Base-by-base conservation (phyloP, 495 filamentous ascomycete genomes). In the Thermochaetoides thermophila region DNA sequence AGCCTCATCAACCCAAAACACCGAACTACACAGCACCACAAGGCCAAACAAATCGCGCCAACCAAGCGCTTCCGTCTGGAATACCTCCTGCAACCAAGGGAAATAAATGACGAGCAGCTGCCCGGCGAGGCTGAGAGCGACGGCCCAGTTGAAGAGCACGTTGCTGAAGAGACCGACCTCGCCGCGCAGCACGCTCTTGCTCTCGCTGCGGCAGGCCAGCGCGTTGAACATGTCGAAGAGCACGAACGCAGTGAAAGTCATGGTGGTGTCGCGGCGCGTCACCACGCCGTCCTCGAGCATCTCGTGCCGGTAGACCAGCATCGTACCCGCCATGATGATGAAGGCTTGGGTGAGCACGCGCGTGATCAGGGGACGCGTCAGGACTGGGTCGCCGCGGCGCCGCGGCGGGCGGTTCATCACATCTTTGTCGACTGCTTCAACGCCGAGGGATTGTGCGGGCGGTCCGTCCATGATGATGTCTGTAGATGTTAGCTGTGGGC, bases 401-500 rank as follows among this genome's bases (percentile, higher is more conserved):
- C 89, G 83, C 4, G 89, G 89, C 5, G 89, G 91, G 6, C 82
- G 77, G 37, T 68, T 76, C 85, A 97, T 95, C 37, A 97, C 81
- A 31, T 83, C 74, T 7, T 86, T 87, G 52, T 95, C 87, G 17
- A 97, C 89, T 17, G 80, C 82, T 48, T 97, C 89, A 23, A 96
- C 89, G 23, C 89, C 89, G 8, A 97, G 75, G 25, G 89, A 97
- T 59, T 97, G 89, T 4, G 89, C 89, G 1, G 89, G 89, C 3
- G 89, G 89, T 25, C 89, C 89, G 55, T 97, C 89, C 89, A 97
- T 97, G 40, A 97, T 84, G 48, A 97, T 96, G 50, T 97, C 87
- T 95, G 51, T 36, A 28, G 13, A 30, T 29, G 17, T 9, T 3
- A 3, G 2, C 22, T 11, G 4, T 12, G 7, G 3, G 35, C 49